Base-by-base conservation (phyloP, 441 rosid species). In the Capsella rubella region DNA sequence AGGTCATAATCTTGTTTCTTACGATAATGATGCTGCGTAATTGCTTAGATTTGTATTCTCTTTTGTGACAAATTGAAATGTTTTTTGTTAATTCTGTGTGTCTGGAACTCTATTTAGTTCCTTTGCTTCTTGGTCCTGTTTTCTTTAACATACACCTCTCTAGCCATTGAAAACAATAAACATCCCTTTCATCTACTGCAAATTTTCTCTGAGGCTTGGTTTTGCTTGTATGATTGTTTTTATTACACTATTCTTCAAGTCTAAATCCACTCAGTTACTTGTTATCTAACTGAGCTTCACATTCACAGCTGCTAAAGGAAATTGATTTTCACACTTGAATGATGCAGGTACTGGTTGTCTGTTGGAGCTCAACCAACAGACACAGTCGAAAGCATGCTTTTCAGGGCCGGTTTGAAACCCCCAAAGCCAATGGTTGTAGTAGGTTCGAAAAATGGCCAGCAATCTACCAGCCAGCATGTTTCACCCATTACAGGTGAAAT, bases 291-390 rank as follows among this genome's bases (percentile, higher is more conserved):
- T 25, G 28, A 21, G 12, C 18, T 37, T 46, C n/a, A 8, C 13
- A 43, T 5, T 3, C 13, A 28, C 40, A 55, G 4, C 42, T 73
- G 46, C n/a, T 57, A 37, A 49, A 49, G 55, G 40, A 64, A 34
- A 64, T 15, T 1, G 27, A 6, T 21, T 62, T 12, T 25, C 31
- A 5, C 61, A 3, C 54, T 49, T 13, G 5, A 18, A 49, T 18
- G 3, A 49, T 49, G 55, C 71, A 93, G 98, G 87, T 94, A 94
- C 77, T 94, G 98, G 98, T 68, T 91, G 60, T 92, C 98, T 0
- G 97, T 94, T 55, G 98, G 97, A 71, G 98, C 97, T 60, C 97
- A 89, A 76, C 91, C 97, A 60, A 88, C 97, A 9, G 95, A 93
- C 25, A 84, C 96, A 0, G 95, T 91, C 46, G 89, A 91, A 47